Evolutionary conservation across 75 land plant genomes (phyloP), one percentile per base, ranked within the genome.

Genomic region (Chamaecyparis obtusa): DNA sequence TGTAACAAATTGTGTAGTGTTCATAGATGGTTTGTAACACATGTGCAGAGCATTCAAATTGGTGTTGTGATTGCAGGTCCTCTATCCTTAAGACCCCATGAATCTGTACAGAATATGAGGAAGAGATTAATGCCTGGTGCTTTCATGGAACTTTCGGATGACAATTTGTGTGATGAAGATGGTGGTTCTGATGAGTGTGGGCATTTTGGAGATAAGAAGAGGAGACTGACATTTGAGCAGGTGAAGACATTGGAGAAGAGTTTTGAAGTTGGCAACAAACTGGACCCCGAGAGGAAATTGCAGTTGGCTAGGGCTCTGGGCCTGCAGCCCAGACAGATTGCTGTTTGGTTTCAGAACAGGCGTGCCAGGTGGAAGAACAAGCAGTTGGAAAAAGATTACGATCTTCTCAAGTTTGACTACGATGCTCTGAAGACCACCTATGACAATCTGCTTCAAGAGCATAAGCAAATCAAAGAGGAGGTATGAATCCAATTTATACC

Each of bases 291-390:
- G 41, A 84, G n/a, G 36, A 84, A 56, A 84, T 36, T 56, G 85
- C 85, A 85, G 83, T 87, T 90, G 46, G 82, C 91, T 41, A 89
- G 78, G 36, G 87, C 76, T 13, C 46, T 90, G 6, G 91, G 91
- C 0, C 54, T 90, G 33, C 91, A 90, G 75, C 91, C 91, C 37
- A 84, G 91, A 32, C 91, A 85, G 83, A 87, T 90, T 43, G 81
- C 90, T 86, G 90, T 90, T 14, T 90, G 91, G 91, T 89, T 89
- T 55, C 91, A 90, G 91, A 89, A 89, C 51, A 41, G 90, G 55
- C 86, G 90, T 16, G 79, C 85, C 35, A 83, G 64, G 37, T 89
- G 86, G 57, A 90, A 80, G 76, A 64, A 41, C 87, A 90, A 44
- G 57, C 89, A 84, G 24, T 19, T 84, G 2, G 85, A 84, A 36